phyloP scores from a whole-genome alignment of 345 rosid species.

The Psidium guajava region DNA sequence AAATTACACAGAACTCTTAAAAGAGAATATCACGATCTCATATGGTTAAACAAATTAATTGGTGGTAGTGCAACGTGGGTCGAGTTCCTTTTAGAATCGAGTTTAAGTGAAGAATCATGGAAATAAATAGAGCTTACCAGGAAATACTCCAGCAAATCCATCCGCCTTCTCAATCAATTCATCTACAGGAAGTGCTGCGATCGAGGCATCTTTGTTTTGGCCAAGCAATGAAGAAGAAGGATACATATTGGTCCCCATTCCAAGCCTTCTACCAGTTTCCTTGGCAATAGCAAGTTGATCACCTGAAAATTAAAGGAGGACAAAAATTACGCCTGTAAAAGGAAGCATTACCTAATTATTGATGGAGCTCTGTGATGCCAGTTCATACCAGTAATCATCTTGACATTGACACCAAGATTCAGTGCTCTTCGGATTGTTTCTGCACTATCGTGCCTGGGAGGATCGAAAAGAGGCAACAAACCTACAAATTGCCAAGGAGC shows the following conservation, averaged over 20 bases:
- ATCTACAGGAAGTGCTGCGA: slow-evolving; percentile 73
- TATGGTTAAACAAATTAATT: neutral
- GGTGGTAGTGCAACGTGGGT: neutral
- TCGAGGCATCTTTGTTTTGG: slow-evolving; percentile 64
- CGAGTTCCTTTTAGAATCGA: neutral
- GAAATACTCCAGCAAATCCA: slow-evolving; percentile 94
- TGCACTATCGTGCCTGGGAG: slow-evolving; percentile 96
- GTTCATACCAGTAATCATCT: slow-evolving; percentile 77
- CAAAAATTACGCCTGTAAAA: neutral
- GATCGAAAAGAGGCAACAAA: slow-evolving; percentile 83
- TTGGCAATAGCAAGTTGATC: slow-evolving; percentile 93
- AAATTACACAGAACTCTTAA: neutral
- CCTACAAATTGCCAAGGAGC: slow-evolving; percentile 82
- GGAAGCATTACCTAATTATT: neutral
- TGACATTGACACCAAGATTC: slow-evolving; percentile 82
- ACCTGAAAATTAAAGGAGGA: slow-evolving; percentile 16
- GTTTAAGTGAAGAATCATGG: neutral
- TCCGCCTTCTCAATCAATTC: slow-evolving; percentile 94
- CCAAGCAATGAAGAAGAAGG: slow-evolving; percentile 88
- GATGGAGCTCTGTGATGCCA: neutral
- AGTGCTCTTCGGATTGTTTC: slow-evolving; percentile 92
- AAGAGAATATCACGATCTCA: neutral
- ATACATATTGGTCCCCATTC: slow-evolving; percentile 98
- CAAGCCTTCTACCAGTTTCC: slow-evolving; percentile 94
- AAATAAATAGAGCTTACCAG: slow-evolving; percentile 29